These are phyloP conservation scores for Davidsoniella virescens DNA, from an alignment of 2,329 filamentous ascomycete genomes.

Conservation along the genomic window DNA sequence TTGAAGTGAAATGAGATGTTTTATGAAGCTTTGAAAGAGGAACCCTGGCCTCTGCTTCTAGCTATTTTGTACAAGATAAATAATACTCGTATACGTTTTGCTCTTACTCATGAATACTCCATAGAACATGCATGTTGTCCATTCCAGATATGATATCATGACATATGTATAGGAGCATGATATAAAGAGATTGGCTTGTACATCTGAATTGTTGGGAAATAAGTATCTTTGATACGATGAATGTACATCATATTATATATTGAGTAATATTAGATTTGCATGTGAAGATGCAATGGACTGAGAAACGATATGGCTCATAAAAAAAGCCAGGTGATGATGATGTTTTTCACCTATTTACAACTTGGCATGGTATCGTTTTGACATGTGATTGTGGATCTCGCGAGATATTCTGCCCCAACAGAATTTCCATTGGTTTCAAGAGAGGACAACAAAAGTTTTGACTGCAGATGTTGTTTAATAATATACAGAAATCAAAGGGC, in stretches of 20 bases:
- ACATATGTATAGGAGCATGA: background rate
- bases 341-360: too few species aligned
- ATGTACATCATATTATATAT: background rate
- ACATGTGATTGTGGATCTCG: conserved; percentile 12
- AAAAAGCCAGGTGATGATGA: too few species aligned
- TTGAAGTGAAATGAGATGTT: background rate
- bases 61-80: too few species aligned
- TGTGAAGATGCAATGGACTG: background rate
- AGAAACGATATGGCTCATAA: background rate
- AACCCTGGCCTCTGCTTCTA: too few species aligned
- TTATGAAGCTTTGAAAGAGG: background rate
- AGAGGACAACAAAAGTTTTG: too few species aligned
- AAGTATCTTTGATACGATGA: background rate
- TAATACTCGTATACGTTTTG: background rate
- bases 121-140: too few species aligned
- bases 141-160: background rate
- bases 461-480: too few species aligned
- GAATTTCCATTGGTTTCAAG: too few species aligned
- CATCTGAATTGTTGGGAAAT: background rate
- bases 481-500: too few species aligned
- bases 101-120: background rate
- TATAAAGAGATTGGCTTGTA: background rate
- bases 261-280: background rate
- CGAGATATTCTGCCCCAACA: too few species aligned
- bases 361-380: background rate